phyloP scores from a whole-genome alignment of 768 basidiomycete species.

The Pleurotus citrinopileatus region DNA sequence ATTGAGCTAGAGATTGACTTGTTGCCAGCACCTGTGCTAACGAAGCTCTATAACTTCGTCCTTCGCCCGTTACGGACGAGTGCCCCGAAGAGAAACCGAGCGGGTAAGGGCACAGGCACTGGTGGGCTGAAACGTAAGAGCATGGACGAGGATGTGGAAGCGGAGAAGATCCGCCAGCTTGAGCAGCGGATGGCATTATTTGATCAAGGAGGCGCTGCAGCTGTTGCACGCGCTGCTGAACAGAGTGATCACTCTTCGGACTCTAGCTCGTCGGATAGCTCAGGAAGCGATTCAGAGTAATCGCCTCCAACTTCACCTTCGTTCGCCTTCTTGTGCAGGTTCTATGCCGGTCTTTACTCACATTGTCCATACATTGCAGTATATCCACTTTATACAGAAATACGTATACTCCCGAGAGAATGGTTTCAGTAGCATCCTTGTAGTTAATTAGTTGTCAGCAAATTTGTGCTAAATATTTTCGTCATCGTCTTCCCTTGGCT shows the following conservation, averaged over 20 bases:
- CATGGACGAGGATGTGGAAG: constrained; percentile 96
- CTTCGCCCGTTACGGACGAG: constrained; percentile 73
- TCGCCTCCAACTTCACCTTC: constrained; percentile 19
- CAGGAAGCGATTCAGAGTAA: constrained; percentile 83
- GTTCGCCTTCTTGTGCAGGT: constrained; percentile 15
- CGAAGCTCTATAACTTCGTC: constrained; percentile 95
- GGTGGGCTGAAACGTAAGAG: constrained; percentile 91
- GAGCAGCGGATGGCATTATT: constrained; percentile 88
- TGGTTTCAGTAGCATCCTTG: constrained; percentile 35
- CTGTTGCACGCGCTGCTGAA: constrained; percentile 34
- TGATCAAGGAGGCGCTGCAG: constrained; percentile 51
- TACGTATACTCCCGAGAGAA: constrained; percentile 31
- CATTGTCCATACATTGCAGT: constrained; percentile 11
- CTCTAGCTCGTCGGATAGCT: constrained; percentile 77
- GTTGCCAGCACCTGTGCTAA: constrained; percentile 81
- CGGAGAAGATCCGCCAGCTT: constrained; percentile 89
- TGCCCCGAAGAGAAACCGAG: constrained; percentile 59
- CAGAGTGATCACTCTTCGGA: constrained; percentile 79
- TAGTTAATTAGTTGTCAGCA: constrained; percentile 49
- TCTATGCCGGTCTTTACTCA: constrained; percentile 11
- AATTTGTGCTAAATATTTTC: background rate
- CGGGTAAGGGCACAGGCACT: constrained; percentile 79
- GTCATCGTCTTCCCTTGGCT: constrained; percentile 22
- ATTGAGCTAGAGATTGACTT: constrained; percentile 98
- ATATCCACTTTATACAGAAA: constrained; percentile 39